Evolutionary conservation across 768 basidiomycete genomes (phyloP).

Genomic region (Macrolepiota dolichaula): DNA sequence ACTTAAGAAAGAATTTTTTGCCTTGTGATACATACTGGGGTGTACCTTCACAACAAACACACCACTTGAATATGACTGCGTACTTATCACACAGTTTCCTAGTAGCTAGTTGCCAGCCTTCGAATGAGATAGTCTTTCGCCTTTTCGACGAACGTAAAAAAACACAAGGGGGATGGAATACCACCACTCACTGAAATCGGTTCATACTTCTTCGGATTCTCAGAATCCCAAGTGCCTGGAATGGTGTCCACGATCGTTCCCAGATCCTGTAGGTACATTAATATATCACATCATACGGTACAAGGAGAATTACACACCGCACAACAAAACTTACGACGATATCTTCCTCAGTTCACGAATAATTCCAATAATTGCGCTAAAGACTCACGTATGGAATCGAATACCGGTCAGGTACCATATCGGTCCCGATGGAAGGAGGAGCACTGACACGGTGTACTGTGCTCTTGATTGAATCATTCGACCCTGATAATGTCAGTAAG

Average conservation of each 20-base stretch:
- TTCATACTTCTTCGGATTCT: constrained; percentile 46
- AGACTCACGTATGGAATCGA: constrained; percentile 60
- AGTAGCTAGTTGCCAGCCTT: constrained; percentile 27
- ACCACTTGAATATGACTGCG: background rate
- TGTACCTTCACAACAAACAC: too few relatives aligned
- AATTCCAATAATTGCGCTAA: background rate
- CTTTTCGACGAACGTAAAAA: constrained; percentile 12
- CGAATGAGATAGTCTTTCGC: constrained; percentile 35
- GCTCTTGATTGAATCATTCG: constrained; percentile 44
- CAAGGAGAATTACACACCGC: constrained; percentile 26
- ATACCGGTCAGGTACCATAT: constrained; percentile 48
- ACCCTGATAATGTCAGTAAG: constrained; percentile 28
- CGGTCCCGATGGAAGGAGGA: constrained; percentile 25
- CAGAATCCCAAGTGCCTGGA: constrained; percentile 46
- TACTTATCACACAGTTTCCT: background rate
- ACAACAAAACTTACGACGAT: constrained; percentile 25
- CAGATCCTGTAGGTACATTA: constrained; percentile 29
- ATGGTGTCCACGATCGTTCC: constrained; percentile 44
- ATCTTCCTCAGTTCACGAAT: background rate
- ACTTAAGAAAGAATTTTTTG: too few relatives aligned
- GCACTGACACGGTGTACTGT: constrained; percentile 52
- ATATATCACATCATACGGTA: too few relatives aligned
- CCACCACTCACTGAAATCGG: constrained; percentile 34
- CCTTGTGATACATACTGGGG: too few relatives aligned
- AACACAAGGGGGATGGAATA: background rate